Percentiles rank a stretch among this genome's conserved stretches.
Conservation (phyloP, 495 filamentous ascomycete species). For the Hyaloscypha hepaticicola region DNA sequence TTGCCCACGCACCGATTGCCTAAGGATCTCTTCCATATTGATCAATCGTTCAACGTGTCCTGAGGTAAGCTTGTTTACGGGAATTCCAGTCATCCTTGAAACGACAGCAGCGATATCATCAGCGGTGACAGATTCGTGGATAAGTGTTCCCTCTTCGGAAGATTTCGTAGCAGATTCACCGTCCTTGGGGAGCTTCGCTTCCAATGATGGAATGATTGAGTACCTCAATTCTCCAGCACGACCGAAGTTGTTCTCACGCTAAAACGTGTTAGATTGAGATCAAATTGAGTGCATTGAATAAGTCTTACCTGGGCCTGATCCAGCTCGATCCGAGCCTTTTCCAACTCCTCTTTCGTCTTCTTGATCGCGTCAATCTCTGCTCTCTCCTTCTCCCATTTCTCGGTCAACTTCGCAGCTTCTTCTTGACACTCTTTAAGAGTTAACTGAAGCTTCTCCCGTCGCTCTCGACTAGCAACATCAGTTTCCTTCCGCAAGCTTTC, state of each 20-base stretch:
- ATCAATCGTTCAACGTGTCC: constrained; percentile 91
- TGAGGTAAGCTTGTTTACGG: constrained; percentile 83
- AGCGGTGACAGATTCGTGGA: constrained; percentile 89
- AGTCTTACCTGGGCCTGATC: constrained; percentile 62
- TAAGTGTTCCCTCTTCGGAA: constrained; percentile 47
- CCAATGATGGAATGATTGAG: constrained; percentile 76
- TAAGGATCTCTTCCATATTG: constrained; percentile 89
- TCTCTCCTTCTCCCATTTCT: constrained; percentile 88
- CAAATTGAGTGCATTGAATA: background rate
- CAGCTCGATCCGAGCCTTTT: constrained; percentile 79
- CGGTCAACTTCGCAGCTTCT: constrained; percentile 62
- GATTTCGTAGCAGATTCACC: constrained; percentile 45
- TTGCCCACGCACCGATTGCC: constrained; percentile 84
- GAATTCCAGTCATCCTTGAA: constrained; percentile 87
- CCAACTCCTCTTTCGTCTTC: constrained; percentile 77
- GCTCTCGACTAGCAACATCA: constrained; percentile 81
- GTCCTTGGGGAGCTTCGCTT: constrained; percentile 78
- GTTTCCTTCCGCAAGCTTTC: constrained; percentile 95
- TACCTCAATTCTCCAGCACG: constrained; percentile 86
- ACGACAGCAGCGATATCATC: constrained; percentile 95
- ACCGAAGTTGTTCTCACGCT: constrained; percentile 87
- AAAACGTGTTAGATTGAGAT: background rate
- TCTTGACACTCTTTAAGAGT: constrained; percentile 72
- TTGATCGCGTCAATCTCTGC: constrained; percentile 82
- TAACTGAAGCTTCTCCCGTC: constrained; percentile 79